Evolutionary conservation across 148 eudicot genomes (phyloP).

Genomic region (Rhododendron mucronatum): DNA sequence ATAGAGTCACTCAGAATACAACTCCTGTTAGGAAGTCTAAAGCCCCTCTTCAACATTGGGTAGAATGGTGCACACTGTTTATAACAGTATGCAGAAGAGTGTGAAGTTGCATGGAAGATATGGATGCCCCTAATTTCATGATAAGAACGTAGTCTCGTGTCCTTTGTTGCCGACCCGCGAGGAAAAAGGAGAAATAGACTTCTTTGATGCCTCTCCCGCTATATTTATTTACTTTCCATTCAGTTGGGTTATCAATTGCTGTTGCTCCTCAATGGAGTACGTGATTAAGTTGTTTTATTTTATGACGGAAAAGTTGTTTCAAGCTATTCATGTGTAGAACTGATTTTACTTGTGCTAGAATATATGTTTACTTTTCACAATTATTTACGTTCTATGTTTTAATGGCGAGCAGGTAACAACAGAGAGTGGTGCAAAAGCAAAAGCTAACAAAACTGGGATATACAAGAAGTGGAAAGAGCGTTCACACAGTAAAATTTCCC

Average conservation of each 20-base stretch:
- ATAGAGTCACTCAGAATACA: background rate
- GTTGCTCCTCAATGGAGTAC: background rate
- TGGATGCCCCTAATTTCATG: background rate
- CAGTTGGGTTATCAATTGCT: background rate
- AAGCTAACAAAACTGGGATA: conserved; percentile 72
- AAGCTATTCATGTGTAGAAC: background rate
- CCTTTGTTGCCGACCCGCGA: background rate
- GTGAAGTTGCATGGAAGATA: background rate
- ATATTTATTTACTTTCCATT: background rate
- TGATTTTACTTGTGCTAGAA: background rate
- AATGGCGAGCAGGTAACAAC: conserved; percentile 53
- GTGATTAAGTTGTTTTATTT: background rate
- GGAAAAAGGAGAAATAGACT: background rate
- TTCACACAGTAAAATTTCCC: conserved; percentile 61
- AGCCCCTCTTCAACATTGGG: background rate
- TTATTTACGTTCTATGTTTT: background rate
- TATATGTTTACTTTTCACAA: background rate
- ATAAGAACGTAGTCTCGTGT: background rate
- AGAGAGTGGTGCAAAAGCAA: conserved; percentile 78
- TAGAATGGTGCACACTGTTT: background rate
- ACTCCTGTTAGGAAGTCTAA: background rate
- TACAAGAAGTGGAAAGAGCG: conserved; percentile 82
- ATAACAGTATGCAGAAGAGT: background rate
- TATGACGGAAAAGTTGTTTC: background rate
- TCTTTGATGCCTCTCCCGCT: background rate